Evolutionary conservation across 345 rosid species (phyloP).

Genomic region (Brassica juncea): DNA sequence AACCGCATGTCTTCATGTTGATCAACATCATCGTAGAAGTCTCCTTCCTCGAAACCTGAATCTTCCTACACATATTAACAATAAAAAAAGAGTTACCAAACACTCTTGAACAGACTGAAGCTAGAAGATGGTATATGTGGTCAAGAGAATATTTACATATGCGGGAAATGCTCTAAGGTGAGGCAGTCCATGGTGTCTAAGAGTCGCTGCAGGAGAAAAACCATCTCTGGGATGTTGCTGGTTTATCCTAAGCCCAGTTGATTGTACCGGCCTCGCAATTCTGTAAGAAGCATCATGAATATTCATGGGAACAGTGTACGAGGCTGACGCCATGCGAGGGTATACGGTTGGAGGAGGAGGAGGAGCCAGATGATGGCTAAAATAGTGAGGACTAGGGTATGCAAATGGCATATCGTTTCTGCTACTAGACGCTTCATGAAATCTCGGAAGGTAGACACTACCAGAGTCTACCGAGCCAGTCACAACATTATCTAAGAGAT

Average conservation of each 20-base stretch:
- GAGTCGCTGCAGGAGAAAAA: slow-evolving; percentile 40
- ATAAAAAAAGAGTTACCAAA: neutral
- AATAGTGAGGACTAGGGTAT: slow-evolving; percentile 44
- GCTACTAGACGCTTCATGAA: slow-evolving; percentile 49
- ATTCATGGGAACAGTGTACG: slow-evolving; percentile 43
- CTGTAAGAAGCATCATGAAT: slow-evolving; percentile 57
- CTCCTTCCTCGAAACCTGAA: slow-evolving; percentile 60
- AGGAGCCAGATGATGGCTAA: slow-evolving; percentile 46
- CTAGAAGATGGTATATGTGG: neutral
- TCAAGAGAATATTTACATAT: slow-evolving; percentile 48
- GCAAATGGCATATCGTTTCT: slow-evolving; percentile 49
- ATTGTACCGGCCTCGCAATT: slow-evolving; percentile 50
- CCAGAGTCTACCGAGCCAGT: slow-evolving; percentile 53
- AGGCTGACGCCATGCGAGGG: slow-evolving; percentile 56
- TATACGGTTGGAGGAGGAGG: slow-evolving; percentile 44
- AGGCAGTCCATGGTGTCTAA: slow-evolving; percentile 56
- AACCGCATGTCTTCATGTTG: slow-evolving; percentile 90
- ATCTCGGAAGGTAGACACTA: slow-evolving; percentile 45
- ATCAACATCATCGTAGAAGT: slow-evolving; percentile 57
- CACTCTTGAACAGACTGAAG: neutral
- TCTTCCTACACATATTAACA: slow-evolving; percentile 54
- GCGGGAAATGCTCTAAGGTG: slow-evolving; percentile 57
- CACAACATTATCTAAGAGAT: slow-evolving; percentile 42
- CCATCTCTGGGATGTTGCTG: slow-evolving; percentile 45
- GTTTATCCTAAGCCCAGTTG: slow-evolving; percentile 54